A percentile compares a stretch with the other conserved stretches of the same genome.
These are phyloP conservation scores for Gorgonomyces haynaldii DNA, from an alignment of 192 early-diverging fungal species.

Conservation along the genomic window DNA sequence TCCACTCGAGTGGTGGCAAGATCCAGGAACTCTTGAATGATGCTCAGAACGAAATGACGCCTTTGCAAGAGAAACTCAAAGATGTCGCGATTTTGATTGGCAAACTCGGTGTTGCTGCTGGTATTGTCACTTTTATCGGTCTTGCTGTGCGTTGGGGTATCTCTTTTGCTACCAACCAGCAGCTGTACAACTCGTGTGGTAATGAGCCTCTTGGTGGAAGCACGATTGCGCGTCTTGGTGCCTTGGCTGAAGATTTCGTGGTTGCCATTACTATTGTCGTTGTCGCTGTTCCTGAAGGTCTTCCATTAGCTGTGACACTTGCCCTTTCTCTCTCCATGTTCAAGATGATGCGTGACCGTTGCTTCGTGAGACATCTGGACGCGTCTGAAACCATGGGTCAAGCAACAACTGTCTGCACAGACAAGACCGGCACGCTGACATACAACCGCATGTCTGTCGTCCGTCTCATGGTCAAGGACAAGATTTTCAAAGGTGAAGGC, in stretches of 20 bases:
- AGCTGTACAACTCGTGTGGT: conserved; percentile 4
- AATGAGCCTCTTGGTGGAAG: background rate
- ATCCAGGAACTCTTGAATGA: conserved; percentile 48
- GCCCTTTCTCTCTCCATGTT: conserved; percentile 52
- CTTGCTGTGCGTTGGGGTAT: conserved; percentile 43
- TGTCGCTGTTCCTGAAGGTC: conserved; percentile 51
- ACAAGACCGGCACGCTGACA: conserved; percentile 52
- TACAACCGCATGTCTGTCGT: conserved; percentile 56
- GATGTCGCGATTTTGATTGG: conserved; percentile 46
- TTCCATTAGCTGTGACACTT: conserved; percentile 54
- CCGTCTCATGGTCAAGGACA: conserved; percentile 28
- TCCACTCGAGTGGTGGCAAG: conserved; percentile 38
- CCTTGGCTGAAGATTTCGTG: conserved; percentile 39
- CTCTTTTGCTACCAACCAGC: background rate
- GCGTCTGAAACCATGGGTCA: conserved; percentile 55
- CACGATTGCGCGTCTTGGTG: conserved; percentile 19
- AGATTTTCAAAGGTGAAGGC: conserved; percentile 38
- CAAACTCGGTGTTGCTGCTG: conserved; percentile 50
- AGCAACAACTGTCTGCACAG: conserved; percentile 51
- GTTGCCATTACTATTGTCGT: conserved; percentile 49
- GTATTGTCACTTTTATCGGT: conserved; percentile 43
- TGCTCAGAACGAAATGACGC: conserved; percentile 44
- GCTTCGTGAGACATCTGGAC: conserved; percentile 49
- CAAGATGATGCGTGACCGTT: conserved; percentile 55
- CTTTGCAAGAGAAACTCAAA: conserved; percentile 43